Evolutionary conservation across 2,329 filamentous ascomycete species (phyloP).

Genomic region (Coleophoma cylindrospora): DNA sequence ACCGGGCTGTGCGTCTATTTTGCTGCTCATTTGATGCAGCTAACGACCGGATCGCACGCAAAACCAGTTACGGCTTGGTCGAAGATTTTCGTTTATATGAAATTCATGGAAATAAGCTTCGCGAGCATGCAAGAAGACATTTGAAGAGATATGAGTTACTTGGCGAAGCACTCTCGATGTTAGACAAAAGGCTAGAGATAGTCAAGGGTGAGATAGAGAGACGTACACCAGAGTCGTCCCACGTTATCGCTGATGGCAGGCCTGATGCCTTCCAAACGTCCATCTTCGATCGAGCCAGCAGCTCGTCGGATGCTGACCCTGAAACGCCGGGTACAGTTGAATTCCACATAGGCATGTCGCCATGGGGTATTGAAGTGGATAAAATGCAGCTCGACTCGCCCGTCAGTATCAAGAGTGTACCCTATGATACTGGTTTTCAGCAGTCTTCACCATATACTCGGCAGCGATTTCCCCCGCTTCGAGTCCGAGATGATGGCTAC

Average conservation of each 20-base stretch:
- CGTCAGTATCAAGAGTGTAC: slow-evolving; percentile 8
- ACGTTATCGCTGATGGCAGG: slow-evolving; percentile 31
- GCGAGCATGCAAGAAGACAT: slow-evolving; percentile 36
- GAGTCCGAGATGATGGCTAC: slow-evolving; percentile 21
- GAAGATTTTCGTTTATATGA: slow-evolving; percentile 48
- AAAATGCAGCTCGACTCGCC: slow-evolving; percentile 21
- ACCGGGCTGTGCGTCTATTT: slow-evolving; percentile 41
- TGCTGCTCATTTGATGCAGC: slow-evolving; percentile 44
- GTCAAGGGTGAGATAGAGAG: slow-evolving; percentile 38
- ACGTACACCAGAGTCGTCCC: slow-evolving; percentile 34
- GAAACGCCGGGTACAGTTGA: slow-evolving; percentile 28
- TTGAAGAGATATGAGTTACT: slow-evolving; percentile 27
- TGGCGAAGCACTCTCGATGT: slow-evolving; percentile 23
- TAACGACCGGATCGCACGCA: slow-evolving; percentile 35
- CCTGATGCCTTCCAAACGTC: slow-evolving; percentile 31
- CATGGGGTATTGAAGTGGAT: slow-evolving; percentile 19
- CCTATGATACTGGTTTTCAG: slow-evolving; percentile 10
- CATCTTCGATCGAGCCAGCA: slow-evolving; percentile 46
- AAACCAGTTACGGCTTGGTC: slow-evolving; percentile 36
- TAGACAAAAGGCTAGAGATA: slow-evolving; percentile 31
- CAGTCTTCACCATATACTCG: slow-evolving; percentile 6
- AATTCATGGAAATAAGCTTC: slow-evolving; percentile 44
- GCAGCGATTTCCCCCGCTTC: slow-evolving; percentile 9
- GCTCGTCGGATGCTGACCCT: slow-evolving; percentile 41
- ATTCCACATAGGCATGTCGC: slow-evolving; percentile 16